Conservation (phyloP, 176 grass and related monocot genomes). For the Bolboschoenus planiculmis region DNA sequence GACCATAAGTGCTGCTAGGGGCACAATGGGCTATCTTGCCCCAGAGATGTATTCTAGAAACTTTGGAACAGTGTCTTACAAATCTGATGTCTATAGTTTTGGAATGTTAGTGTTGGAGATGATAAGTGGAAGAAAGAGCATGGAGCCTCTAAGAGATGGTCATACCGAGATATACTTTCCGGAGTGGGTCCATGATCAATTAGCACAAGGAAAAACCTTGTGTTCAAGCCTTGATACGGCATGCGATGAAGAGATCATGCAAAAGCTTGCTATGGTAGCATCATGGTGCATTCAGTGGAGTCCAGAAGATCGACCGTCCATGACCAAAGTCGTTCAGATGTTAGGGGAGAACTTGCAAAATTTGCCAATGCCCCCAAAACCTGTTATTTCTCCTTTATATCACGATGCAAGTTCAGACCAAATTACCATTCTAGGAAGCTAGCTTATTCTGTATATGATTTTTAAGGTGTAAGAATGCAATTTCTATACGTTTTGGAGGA, state of each 20-base stretch:
- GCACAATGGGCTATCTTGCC: constrained; percentile 2
- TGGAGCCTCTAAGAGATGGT: not conserved
- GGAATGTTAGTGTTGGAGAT: constrained; percentile 21
- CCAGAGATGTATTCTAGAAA: constrained; percentile 52
- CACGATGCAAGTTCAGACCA: not conserved
- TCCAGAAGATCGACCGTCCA: not conserved
- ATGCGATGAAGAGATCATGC: not conserved
- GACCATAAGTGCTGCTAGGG: constrained; percentile 39
- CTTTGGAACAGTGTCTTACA: constrained; percentile 41
- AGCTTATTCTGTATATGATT: not conserved
- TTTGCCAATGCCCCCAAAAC: constrained; percentile 19
- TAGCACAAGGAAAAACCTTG: not conserved
- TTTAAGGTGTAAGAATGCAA: not conserved
- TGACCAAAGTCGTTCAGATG: too few species aligned
- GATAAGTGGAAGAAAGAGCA: constrained; percentile 24
- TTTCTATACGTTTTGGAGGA: not conserved
- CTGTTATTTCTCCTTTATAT: not conserved
- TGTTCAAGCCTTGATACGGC: not conserved
- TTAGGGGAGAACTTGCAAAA: not conserved
- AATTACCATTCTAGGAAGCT: not conserved
- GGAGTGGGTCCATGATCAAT: constrained; percentile 41
- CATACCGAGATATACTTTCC: constrained; percentile 30
- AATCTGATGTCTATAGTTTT: constrained; percentile 62
- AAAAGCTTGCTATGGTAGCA: not conserved
- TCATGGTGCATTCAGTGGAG: not conserved